A percentile compares a stretch with the other conserved stretches of the same genome.
These are phyloP conservation scores for Serendipita sp. DNA, from an alignment of 768 basidiomycete genomes.

Conservation along the genomic window DNA sequence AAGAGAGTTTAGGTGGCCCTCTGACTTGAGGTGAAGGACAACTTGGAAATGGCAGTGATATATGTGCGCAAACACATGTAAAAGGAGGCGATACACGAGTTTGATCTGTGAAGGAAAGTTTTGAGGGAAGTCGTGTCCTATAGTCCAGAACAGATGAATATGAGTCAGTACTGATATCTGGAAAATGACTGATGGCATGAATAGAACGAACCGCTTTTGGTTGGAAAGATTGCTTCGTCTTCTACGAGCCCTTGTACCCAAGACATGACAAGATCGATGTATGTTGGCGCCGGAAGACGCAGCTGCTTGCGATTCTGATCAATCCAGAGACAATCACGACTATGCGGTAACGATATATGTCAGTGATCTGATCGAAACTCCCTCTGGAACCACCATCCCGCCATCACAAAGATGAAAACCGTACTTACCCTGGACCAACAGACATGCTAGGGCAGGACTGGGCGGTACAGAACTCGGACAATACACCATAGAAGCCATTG, in stretches of 20 bases:
- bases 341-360: constrained; percentile 17
- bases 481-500: constrained; percentile 90
- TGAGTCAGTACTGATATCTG: neutral
- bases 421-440: constrained; percentile 61
- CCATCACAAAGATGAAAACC: neutral
- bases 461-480: constrained; percentile 85
- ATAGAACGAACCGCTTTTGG: constrained; percentile 62
- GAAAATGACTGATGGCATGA: neutral
- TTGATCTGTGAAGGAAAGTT: constrained; percentile 81
- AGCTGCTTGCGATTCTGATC: constrained; percentile 82
- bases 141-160: neutral
- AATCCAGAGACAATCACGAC: constrained; percentile 88
- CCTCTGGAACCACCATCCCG: neutral
- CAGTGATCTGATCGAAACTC: neutral
- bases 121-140: constrained; percentile 75
- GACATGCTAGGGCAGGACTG: constrained; percentile 86
- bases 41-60: constrained; percentile 89
- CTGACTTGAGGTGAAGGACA: constrained; percentile 69
- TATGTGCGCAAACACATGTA: constrained; percentile 93
- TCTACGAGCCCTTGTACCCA: constrained; percentile 89
- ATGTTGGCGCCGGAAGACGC: constrained; percentile 79
- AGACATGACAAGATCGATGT: constrained; percentile 97
- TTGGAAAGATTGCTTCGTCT: constrained; percentile 88
- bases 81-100: constrained; percentile 90
- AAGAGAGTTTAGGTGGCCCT: constrained; percentile 91